Percentiles rank a stretch among this genome's conserved stretches.
These are phyloP conservation scores for Xylaria longipes DNA, from an alignment of 495 filamentous ascomycete species.

Conservation along the genomic window DNA sequence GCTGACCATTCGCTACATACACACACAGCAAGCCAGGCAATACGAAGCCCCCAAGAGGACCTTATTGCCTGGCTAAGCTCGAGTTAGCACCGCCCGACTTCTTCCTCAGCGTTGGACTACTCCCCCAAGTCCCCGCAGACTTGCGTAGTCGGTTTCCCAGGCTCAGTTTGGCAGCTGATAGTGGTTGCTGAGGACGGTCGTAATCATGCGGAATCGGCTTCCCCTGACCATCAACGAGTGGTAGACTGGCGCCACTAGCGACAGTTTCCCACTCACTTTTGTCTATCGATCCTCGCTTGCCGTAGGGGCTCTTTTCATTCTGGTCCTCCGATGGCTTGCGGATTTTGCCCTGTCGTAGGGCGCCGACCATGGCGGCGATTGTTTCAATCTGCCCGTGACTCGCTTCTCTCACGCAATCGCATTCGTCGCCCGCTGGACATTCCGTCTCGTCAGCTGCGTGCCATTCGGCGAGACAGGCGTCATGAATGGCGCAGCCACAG, in stretches of 20 bases:
- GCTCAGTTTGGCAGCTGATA: constrained; percentile 53
- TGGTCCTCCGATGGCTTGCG: constrained; percentile 31
- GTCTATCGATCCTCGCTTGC: constrained; percentile 36
- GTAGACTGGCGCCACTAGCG: constrained; percentile 33
- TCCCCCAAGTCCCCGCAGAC: constrained; percentile 44
- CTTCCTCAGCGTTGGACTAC: constrained; percentile 34
- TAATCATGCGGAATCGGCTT: constrained; percentile 30
- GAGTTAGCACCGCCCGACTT: constrained; percentile 28
- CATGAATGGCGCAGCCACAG: constrained; percentile 68
- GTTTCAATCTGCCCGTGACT: constrained; percentile 48
- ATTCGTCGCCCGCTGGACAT: constrained; percentile 58
- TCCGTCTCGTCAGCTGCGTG: constrained; percentile 53
- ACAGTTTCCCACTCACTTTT: constrained; percentile 46
- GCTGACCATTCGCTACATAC: neutral
- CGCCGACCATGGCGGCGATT: constrained; percentile 48
- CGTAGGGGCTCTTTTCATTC: constrained; percentile 18
- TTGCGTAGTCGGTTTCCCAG: constrained; percentile 53
- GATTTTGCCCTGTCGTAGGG: constrained; percentile 34
- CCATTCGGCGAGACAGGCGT: constrained; percentile 59
- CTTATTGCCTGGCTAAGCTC: neutral
- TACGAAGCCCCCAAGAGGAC: neutral
- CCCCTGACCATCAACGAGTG: constrained; percentile 32
- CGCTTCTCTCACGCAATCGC: constrained; percentile 52
- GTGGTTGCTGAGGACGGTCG: constrained; percentile 37
- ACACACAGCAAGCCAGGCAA: neutral